phyloP scores from a whole-genome alignment of 257 asterid species.

The Scutellaria minor region DNA sequence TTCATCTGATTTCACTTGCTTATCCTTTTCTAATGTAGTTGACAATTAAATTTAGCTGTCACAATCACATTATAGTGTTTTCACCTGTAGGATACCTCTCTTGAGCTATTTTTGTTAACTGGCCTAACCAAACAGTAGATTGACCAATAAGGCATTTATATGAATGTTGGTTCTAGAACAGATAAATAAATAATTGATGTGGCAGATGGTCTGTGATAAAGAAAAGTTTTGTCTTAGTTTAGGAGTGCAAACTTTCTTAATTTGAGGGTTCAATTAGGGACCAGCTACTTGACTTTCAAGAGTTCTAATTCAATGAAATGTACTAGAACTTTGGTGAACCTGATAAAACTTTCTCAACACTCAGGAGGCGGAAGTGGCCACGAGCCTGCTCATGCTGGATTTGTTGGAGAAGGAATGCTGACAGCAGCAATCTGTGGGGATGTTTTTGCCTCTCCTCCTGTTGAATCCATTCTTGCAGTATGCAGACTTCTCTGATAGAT shows the following conservation, averaged over 20 bases:
- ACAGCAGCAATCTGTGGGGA: conserved; percentile 99
- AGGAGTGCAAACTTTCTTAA: neutral
- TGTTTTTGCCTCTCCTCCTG: conserved; percentile 94
- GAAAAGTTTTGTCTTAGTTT: conserved; percentile 1
- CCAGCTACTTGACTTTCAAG: conserved; percentile 7
- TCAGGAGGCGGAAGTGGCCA: conserved; percentile 99
- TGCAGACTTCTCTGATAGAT: conserved; percentile 40
- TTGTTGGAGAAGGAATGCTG: conserved; percentile 99
- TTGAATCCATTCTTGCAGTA: conserved; percentile 93
- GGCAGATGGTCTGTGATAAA: conserved; percentile 10
- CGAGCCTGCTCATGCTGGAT: conserved; percentile 99
- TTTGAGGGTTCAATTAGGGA: conserved; percentile 6
- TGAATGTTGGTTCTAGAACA: conserved; percentile 5
- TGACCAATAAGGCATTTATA: too few relatives aligned
- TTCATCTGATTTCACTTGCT: conserved; percentile 25
- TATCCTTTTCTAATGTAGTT: neutral
- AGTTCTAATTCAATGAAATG: conserved; percentile 30
- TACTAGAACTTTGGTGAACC: conserved; percentile 18
- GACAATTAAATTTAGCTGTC: conserved; percentile 13
- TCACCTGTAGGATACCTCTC: conserved; percentile 12
- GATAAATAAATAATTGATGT: conserved; percentile 15
- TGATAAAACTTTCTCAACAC: conserved; percentile 33
- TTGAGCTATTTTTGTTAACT: neutral
- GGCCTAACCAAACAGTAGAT: too few relatives aligned
- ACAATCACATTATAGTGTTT: conserved; percentile 9